phyloP scores from a whole-genome alignment of 306 rosid genomes.

The Datisca glomerata region DNA sequence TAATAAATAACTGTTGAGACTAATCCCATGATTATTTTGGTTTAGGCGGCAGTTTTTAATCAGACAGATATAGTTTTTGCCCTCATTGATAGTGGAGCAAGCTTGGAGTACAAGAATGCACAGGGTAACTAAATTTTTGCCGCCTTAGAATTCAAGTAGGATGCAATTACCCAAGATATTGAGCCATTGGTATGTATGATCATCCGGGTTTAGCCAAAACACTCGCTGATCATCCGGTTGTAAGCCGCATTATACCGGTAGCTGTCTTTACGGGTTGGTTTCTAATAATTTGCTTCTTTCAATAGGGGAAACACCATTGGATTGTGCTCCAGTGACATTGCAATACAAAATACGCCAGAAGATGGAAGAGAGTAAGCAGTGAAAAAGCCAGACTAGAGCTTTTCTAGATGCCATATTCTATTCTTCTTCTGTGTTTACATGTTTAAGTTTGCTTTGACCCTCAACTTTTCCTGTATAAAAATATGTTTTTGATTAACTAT shows the following conservation, averaged over 20 bases:
- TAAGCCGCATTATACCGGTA: background rate
- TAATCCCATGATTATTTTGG: conserved; percentile 13
- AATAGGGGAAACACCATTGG: conserved; percentile 88
- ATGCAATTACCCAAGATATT: background rate
- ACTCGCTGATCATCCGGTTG: no score
- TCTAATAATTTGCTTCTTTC: background rate
- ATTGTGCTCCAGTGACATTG: conserved; percentile 87
- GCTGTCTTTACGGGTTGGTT: background rate
- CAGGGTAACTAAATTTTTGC: conserved; percentile 50
- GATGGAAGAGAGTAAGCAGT: conserved; percentile 36
- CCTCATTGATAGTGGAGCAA: conserved; percentile 95
- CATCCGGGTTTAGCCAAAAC: no score
- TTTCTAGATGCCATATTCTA: background rate
- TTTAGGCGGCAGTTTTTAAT: conserved; percentile 92
- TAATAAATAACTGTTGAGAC: conserved; percentile 1
- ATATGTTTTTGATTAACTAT: no score
- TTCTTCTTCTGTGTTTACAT: background rate
- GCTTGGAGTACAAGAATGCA: conserved; percentile 71
- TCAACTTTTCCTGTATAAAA: no score
- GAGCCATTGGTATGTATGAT: conserved; percentile 3
- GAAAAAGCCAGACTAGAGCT: conserved; percentile 3
- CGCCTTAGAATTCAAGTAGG: no score
- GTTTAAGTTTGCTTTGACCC: background rate
- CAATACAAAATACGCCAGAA: conserved; percentile 76
- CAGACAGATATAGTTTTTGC: conserved; percentile 83